Evolutionary conservation across 2,329 filamentous ascomycete species (phyloP), one percentile per base, ranked within the genome.

Genomic region (Colletotrichum sp.): DNA sequence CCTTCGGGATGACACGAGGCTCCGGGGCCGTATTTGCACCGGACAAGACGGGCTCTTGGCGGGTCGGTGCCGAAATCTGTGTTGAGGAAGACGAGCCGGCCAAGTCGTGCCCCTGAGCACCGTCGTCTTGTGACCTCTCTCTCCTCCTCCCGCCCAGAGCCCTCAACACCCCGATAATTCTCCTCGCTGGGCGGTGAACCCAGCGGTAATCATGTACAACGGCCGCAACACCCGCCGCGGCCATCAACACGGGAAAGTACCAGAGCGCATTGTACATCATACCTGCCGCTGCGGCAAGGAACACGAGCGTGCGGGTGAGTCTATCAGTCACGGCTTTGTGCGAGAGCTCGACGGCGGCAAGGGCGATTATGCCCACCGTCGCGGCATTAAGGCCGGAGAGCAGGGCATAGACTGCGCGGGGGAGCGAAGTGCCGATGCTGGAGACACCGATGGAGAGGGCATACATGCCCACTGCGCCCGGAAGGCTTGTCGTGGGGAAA

Each of bases 261-360:
- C 93, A 95, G 0, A 94, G 83, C 0, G 92, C 89, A 65, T 90
- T 93, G 79, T 94, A 94, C 65, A 92, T 87, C 77, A 95, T 83
- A 0, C 92, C 93, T 0, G 92, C 92, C 26, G 89, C 88, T 1
- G 86, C 93, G 7, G 90, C 89, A 9, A 92, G 80, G 21, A 93
- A 91, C 1, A 94, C 90, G 3, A 94, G 78, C 3, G 92, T 85
- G 6, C 92, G 85, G 0, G 92, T 91, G 12, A 93, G 44, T 32
- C 85, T 86, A 79, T 94, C 92, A 3, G 88, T 90, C 72, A 94
- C 92, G 1, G 92, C 90, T 79, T 93, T 94, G 26, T 91, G 85
- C 0, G 92, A 88, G 2, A 94, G 85, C 80, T 93, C 85, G 0
- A 93, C 90, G 4, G 92, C 92, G 2, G 93, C 92, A 0, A 95